These are phyloP conservation scores for Phytophthora sojae DNA, from an alignment of 352 stramenopile genomes.

Conservation along the genomic window DNA sequence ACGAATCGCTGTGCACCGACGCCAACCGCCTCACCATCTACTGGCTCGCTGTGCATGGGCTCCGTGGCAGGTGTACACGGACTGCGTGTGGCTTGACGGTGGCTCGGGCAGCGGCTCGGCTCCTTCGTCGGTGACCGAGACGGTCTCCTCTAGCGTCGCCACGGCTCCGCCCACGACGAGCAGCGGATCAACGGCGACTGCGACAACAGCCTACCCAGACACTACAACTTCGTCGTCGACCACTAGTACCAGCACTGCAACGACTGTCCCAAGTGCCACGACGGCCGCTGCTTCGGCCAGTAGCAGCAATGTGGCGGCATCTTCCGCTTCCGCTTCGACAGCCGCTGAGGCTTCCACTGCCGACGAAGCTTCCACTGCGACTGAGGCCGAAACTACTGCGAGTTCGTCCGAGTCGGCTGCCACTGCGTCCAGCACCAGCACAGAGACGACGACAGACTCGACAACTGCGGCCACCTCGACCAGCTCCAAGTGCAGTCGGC, in stretches of 20 bases:
- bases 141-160: conserved; percentile 19
- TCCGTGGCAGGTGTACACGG: conserved; percentile 64
- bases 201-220: conserved; percentile 33
- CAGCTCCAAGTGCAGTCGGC: conserved; percentile 20
- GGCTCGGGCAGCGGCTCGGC: conserved; percentile 23
- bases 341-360: conserved; percentile 1
- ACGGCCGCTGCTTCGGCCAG: conserved; percentile 1
- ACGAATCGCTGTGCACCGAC: conserved; percentile 46
- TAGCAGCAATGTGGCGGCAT: background rate
- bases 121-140: conserved; percentile 26
- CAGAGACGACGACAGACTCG: conserved; percentile 1
- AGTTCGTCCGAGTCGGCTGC: background rate
- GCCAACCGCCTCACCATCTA: conserved; percentile 55
- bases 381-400: conserved; percentile 12
- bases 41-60: conserved; percentile 58
- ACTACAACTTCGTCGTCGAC: conserved; percentile 17
- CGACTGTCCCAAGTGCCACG: background rate
- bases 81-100: conserved; percentile 59
- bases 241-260: conserved; percentile 4
- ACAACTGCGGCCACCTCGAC: conserved; percentile 2
- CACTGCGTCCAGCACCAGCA: conserved; percentile 2
- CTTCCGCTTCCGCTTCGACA: conserved; percentile 13
- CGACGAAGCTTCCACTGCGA: conserved; percentile 2
- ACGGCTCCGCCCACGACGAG: conserved; percentile 27
- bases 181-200: conserved; percentile 29